phyloP scores from a whole-genome alignment of 345 rosid genomes.

The Garcia nutans region DNA sequence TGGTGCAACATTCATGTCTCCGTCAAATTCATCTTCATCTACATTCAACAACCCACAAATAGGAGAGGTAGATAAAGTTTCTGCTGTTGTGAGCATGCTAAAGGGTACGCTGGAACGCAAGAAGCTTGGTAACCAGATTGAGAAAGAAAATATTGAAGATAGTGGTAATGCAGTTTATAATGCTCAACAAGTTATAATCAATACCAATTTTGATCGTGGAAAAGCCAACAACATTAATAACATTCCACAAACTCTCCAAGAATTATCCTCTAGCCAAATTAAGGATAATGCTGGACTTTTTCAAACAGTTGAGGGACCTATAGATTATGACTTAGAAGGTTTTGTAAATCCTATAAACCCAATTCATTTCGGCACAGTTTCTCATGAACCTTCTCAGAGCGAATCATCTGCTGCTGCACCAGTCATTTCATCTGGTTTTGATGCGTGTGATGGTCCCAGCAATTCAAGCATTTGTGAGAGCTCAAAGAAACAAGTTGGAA shows the following conservation, averaged over 20 bases:
- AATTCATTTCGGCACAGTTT: constrained; percentile 39
- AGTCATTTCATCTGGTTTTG: constrained; percentile 55
- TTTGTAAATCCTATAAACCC: constrained; percentile 42
- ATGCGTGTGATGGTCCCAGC: constrained; percentile 59
- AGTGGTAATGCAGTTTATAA: constrained; percentile 31
- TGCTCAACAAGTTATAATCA: constrained; percentile 31
- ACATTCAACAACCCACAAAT: constrained; percentile 38
- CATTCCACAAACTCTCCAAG: constrained; percentile 32
- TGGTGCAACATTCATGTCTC: constrained; percentile 42
- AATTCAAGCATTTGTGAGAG: constrained; percentile 56
- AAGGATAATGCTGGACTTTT: constrained; percentile 20
- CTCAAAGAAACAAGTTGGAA: constrained; percentile 49
- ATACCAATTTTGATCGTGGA: constrained; percentile 30
- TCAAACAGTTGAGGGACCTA: constrained; percentile 34
- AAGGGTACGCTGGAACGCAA: constrained; percentile 65
- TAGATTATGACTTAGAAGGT: constrained; percentile 46
- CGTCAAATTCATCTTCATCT: constrained; percentile 60
- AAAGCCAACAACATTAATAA: constrained; percentile 33
- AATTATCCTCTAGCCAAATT: constrained; percentile 29
- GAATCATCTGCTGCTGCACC: constrained; percentile 78
- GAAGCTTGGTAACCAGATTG: constrained; percentile 45
- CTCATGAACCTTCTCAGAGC: constrained; percentile 61
- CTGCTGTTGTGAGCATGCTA: constrained; percentile 68
- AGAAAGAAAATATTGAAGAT: constrained; percentile 41
- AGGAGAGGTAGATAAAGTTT: constrained; percentile 44